These are phyloP conservation scores for Penicillium coffeae DNA, from an alignment of 495 filamentous ascomycete species.

Conservation along the genomic window DNA sequence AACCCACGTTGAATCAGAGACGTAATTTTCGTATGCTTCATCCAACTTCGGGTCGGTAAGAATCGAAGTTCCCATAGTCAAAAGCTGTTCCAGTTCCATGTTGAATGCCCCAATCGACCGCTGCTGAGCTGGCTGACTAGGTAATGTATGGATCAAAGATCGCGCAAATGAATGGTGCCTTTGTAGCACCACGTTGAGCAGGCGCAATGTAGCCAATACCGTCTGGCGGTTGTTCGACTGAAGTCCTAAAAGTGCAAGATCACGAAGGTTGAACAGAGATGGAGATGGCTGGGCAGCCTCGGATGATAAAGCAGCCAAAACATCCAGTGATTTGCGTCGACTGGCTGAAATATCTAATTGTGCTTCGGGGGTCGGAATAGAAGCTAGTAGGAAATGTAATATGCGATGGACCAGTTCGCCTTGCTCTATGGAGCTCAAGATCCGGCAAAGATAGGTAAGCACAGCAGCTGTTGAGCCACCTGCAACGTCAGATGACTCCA, in stretches of 20 bases:
- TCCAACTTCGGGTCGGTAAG: conserved; percentile 67
- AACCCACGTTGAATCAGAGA: conserved; percentile 71
- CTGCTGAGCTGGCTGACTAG: conserved; percentile 55
- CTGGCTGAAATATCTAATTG: conserved; percentile 56
- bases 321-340: conserved; percentile 81
- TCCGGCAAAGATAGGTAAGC: conserved; percentile 85
- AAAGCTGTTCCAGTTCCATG: conserved; percentile 69
- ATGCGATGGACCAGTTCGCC: conserved; percentile 90
- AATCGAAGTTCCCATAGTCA: conserved; percentile 68
- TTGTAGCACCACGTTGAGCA: conserved; percentile 78
- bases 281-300: conserved; percentile 67
- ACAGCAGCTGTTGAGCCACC: conserved; percentile 96
- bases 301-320: conserved; percentile 71
- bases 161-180: conserved; percentile 83
- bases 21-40: conserved; percentile 74
- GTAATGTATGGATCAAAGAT: conserved; percentile 64
- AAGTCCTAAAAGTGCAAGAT: conserved; percentile 84
- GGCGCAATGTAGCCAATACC: conserved; percentile 77
- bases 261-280: conserved; percentile 85
- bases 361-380: conserved; percentile 54
- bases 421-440: conserved; percentile 86
- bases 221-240: conserved; percentile 82
- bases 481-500: conserved; percentile 95
- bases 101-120: conserved; percentile 78
- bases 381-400: conserved; percentile 83